Conservation (phyloP, 2,329 filamentous ascomycete species). For the Claviceps purpurea region DNA sequence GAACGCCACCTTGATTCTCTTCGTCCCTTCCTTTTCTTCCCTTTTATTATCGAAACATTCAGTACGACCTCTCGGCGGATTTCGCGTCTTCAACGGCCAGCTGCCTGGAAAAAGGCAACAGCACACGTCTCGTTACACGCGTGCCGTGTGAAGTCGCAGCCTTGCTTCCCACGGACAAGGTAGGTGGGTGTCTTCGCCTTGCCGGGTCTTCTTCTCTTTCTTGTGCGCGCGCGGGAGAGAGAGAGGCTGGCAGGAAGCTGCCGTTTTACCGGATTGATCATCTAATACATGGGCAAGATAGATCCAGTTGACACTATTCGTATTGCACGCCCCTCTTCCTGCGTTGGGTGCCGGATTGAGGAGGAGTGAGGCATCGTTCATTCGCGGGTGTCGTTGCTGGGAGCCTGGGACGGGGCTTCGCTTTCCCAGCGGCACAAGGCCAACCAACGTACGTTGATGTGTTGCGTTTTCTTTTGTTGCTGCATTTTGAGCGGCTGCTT, state of each 20-base stretch:
- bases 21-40: neutral
- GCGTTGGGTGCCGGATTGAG: neutral
- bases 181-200: too few species aligned
- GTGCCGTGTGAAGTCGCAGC: too few species aligned
- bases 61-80: neutral
- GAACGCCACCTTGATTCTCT: neutral
- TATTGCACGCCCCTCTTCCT: neutral
- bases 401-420: neutral
- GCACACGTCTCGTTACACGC: neutral
- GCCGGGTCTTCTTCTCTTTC: too few species aligned
- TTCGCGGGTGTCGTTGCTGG: too few species aligned
- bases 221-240: too few species aligned
- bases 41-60: neutral
- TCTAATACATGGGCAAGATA: neutral
- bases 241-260: neutral
- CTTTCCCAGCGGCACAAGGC: neutral
- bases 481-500: neutral
- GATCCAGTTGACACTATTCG: neutral
- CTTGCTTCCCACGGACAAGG: too few species aligned
- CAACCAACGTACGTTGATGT: neutral
- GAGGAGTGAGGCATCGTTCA: neutral
- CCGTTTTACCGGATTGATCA: neutral
- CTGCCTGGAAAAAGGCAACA: neutral
- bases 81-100: neutral
- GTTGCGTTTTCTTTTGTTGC: neutral